phyloP scores from a whole-genome alignment of 345 rosid species.

The Combretum micranthum region DNA sequence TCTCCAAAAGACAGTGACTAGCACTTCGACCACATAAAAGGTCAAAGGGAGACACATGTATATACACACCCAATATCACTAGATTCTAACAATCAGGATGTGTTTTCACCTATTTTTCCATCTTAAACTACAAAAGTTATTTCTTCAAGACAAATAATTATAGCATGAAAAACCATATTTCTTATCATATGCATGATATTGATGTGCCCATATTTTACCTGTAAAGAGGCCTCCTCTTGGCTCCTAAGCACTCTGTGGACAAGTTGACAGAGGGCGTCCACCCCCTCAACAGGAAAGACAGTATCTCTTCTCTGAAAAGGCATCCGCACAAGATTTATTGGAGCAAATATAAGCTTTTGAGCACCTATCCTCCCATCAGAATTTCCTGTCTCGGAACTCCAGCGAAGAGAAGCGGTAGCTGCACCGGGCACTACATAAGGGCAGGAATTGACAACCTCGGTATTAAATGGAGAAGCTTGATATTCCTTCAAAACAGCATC shows the following conservation, averaged over 20 bases:
- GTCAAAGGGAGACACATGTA: no score
- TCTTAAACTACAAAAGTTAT: no score
- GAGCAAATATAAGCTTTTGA: slow-evolving; percentile 57
- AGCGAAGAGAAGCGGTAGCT: slow-evolving; percentile 62
- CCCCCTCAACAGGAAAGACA: slow-evolving; percentile 74
- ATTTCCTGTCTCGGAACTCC: slow-evolving; percentile 50
- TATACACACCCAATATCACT: no score
- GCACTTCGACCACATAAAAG: no score
- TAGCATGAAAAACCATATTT: background rate
- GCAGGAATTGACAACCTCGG: slow-evolving; percentile 78
- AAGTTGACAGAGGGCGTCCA: slow-evolving; percentile 63
- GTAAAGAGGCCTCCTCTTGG: slow-evolving; percentile 77
- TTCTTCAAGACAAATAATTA: background rate
- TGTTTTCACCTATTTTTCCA: no score
- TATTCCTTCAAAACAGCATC: slow-evolving; percentile 72
- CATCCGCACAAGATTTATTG: slow-evolving; percentile 55
- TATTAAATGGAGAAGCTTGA: slow-evolving; percentile 58
- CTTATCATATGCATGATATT: slow-evolving; percentile 1
- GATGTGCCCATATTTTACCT: slow-evolving; percentile 36
- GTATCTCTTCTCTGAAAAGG: slow-evolving; percentile 79
- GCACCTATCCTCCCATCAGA: slow-evolving; percentile 40
- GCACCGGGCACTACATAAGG: slow-evolving; percentile 75
- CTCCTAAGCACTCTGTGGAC: slow-evolving; percentile 60
- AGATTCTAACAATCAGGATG: no score
- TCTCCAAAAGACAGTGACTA: no score